Percentiles rank a stretch among this genome's conserved stretches.
Evolutionary conservation across 352 stramenopile genomes (phyloP).

Genomic region (Globisporangium iwayamae): DNA sequence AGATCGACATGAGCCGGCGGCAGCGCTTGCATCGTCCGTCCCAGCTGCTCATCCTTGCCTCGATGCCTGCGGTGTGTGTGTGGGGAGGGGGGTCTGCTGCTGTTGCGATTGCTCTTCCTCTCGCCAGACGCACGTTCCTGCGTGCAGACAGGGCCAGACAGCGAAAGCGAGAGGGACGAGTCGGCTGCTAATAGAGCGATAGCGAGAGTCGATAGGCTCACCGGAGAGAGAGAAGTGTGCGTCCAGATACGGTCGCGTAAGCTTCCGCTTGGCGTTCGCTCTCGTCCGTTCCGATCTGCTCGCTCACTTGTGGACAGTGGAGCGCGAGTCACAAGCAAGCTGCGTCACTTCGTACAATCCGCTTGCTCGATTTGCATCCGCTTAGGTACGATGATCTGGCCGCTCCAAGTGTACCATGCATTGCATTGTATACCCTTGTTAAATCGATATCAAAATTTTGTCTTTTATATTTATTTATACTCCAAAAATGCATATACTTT

Average conservation of each 20-base stretch:
- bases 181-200: constrained; percentile 1
- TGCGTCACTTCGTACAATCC: constrained; percentile 8
- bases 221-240: not conserved
- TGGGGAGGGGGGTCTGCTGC: not conserved
- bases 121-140: not conserved
- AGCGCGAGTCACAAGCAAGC: not conserved
- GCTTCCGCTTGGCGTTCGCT: not conserved
- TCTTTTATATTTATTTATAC: no score
- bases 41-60: constrained; percentile 14
- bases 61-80: not conserved
- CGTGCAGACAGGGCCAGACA: no score
- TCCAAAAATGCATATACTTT: not conserved
- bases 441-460: not conserved
- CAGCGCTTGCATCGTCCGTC: constrained; percentile 19
- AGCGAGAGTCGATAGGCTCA: not conserved
- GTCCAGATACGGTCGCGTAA: not conserved
- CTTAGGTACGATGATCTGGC: not conserved
- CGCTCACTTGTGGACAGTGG: not conserved
- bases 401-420: not conserved
- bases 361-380: constrained; percentile 13
- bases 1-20: constrained; percentile 20
- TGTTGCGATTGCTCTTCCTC: not conserved
- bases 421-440: not conserved
- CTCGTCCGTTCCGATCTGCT: not conserved
- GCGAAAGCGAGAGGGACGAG: not conserved